phyloP scores from a whole-genome alignment of 192 early-diverging fungal genomes.

The Linnemannia hyalina region DNA sequence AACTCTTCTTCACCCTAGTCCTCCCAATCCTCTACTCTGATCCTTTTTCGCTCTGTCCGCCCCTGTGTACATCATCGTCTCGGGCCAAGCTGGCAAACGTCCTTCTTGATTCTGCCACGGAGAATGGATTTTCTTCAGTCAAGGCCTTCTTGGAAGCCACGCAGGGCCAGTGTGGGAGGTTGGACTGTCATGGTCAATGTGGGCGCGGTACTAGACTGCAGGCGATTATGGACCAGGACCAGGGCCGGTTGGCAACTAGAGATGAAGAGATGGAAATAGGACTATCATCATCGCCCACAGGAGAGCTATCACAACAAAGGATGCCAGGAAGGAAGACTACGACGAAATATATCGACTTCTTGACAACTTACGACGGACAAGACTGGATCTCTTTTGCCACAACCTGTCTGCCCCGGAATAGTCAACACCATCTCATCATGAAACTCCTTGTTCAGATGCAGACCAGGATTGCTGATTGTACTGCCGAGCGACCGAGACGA shows the following conservation, averaged over 20 bases:
- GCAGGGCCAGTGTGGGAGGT: not conserved
- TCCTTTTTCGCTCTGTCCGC: constrained; percentile 13
- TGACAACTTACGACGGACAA: constrained; percentile 5
- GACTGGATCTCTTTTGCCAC: constrained; percentile 11
- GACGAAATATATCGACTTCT: constrained; percentile 1
- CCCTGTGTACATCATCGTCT: not conserved
- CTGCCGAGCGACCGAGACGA: not conserved
- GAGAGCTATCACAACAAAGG: not conserved
- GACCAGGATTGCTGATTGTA: not conserved
- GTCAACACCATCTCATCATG: not conserved
- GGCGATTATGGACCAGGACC: not conserved
- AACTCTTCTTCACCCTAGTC: constrained; percentile 1
- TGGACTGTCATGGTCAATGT: not conserved
- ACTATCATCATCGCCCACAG: not conserved
- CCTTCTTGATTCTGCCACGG: constrained; percentile 3
- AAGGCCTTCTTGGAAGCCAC: not conserved
- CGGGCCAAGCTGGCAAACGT: not conserved
- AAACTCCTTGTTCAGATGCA: constrained; percentile 13
- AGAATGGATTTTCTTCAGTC: not conserved
- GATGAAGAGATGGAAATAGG: not conserved
- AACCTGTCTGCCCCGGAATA: not conserved
- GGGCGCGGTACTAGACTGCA: not conserved
- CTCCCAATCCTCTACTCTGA: constrained; percentile 27
- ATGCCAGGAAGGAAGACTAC: not conserved
- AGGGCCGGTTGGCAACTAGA: not conserved